phyloP scores from a whole-genome alignment of 1,284 basidiomycete species.

The Heterobasidion occidentale region DNA sequence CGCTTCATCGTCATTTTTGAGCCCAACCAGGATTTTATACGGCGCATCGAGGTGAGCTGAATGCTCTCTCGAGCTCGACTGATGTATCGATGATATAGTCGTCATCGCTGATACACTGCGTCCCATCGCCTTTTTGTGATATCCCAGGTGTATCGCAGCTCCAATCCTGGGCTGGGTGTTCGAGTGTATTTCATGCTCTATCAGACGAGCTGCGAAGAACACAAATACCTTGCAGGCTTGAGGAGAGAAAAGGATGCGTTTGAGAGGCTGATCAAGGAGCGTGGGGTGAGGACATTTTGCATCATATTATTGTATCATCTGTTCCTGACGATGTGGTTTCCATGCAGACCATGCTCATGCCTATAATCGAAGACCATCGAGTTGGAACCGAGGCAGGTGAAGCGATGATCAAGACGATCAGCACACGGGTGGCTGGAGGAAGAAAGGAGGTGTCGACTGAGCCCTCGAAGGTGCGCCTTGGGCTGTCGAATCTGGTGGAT shows the following conservation, averaged over 20 bases:
- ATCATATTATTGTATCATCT: background rate
- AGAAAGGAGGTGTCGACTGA: slow-evolving; percentile 60
- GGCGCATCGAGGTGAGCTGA: slow-evolving; percentile 77
- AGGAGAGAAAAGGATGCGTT: slow-evolving; percentile 93
- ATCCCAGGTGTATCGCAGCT: slow-evolving; percentile 73
- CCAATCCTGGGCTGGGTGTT: slow-evolving; percentile 73
- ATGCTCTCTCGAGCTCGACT: too few relatives aligned
- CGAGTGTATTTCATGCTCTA: slow-evolving; percentile 97
- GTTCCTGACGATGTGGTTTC: background rate
- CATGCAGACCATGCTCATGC: slow-evolving; percentile 81
- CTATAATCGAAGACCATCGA: slow-evolving; percentile 74
- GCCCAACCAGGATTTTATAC: slow-evolving; percentile 87
- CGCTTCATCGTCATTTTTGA: slow-evolving; percentile 95
- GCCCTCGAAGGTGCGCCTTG: slow-evolving; percentile 54
- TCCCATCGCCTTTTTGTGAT: background rate
- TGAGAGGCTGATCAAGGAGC: slow-evolving; percentile 87
- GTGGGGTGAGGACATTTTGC: slow-evolving; percentile 56
- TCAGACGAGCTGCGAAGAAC: slow-evolving; percentile 89
- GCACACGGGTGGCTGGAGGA: slow-evolving; percentile 80
- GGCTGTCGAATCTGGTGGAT: background rate
- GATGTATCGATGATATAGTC: too few relatives aligned
- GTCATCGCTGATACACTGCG: too few relatives aligned
- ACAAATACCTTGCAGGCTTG: slow-evolving; percentile 87
- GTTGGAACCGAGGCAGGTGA: slow-evolving; percentile 37
- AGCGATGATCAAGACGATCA: slow-evolving; percentile 78